Evolutionary conservation across 2,329 filamentous ascomycete genomes (phyloP), one percentile per base, ranked within the genome.

Genomic region (Amphichorda felina): DNA sequence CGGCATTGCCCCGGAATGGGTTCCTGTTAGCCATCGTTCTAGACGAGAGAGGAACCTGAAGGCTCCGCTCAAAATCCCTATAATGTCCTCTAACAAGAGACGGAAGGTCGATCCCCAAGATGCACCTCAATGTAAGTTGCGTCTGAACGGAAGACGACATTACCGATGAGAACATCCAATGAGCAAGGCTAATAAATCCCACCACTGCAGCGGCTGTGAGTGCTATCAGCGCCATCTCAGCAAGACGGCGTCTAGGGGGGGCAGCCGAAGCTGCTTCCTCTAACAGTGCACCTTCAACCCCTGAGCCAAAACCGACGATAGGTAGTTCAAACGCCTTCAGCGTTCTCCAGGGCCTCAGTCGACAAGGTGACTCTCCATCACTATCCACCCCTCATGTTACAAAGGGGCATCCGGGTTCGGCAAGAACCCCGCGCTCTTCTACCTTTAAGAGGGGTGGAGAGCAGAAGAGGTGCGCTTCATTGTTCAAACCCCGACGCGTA

Each of bases 211-310:
- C 43, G 38, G 43, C 49, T 3, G 47, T 51, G 38, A 59, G 52
- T 28, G 56, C 57, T n/a, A 42, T 59, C n/a, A 59, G 54, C 40
- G 56, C 57, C 5, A 42, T 60, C 15, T 52, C 56, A 24, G 57
- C 56, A 39, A 49, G 55, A 11, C 50, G 56, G 21, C 52, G 48
- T 9, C 42, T 50, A 14, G 44, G 38, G 13, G 42, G 40, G 13
- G 39, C 41, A 18, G 38, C 38, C 18, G 37, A 31, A 15, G 33
- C 18, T 28, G 33, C 17, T 10, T 18, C 22, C 29, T 3, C n/a
- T n/a, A 28, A 18, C 22, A 34, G 29, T 31, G 25, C 17, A 17
- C 25, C 36, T 7, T 34, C 41, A 14, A 16, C 33, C 27, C 30
- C 29, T 30, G 36, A 41, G 29, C 4, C 39, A 9, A 13, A 17